Evolutionary conservation across 306 rosid genomes (phyloP), one percentile per base, ranked within the genome.

Genomic region (Benincasa hispida): DNA sequence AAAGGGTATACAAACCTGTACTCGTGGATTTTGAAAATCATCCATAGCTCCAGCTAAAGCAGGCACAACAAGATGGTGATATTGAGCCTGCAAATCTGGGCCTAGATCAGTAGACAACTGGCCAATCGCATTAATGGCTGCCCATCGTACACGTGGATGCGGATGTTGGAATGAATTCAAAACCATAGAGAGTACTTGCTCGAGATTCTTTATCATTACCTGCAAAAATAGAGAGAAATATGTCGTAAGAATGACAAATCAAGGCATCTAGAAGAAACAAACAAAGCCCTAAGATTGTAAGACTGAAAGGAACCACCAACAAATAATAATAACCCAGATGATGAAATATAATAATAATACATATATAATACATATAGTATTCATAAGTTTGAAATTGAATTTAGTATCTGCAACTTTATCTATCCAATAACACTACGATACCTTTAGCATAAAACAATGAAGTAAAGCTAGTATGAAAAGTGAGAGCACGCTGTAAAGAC

Each of bases 101-200:
- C 99, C 99, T 89, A 95, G 82, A 82, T 95, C 99, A 15, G 99
- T 92, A 70, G 99, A 95, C 72, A 95, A 77, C 70, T 95, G 99
- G 55, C 99, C 99, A 28, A 95, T 95, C 17, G 98, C 98, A 86
- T 95, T 92, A 72, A 95, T 95, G 27, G 99, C 99, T 24, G 99
- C 98, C 99, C 99, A 95, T 77, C 99, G 88, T 54, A 95, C 99
- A 76, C 98, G 98, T 34, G 99, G 96, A 54, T 95, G 98, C 35
- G 93, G 98, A 79, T 95, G 96, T 27, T 89, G 95, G 77, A 95
- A 95, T 21, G 98, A 90, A 80, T 83, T 95, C 84, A 95, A 81
- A 35, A 95, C 96, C 99, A 95, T 95, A 53, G 98, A 95, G 80
- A 95, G 93, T 75, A 95, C 96, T 83, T 90, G 99, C 79, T 95